These are phyloP conservation scores for Monosporozyma aerobia DNA, from an alignment of 805 yeast species.

Conservation along the genomic window DNA sequence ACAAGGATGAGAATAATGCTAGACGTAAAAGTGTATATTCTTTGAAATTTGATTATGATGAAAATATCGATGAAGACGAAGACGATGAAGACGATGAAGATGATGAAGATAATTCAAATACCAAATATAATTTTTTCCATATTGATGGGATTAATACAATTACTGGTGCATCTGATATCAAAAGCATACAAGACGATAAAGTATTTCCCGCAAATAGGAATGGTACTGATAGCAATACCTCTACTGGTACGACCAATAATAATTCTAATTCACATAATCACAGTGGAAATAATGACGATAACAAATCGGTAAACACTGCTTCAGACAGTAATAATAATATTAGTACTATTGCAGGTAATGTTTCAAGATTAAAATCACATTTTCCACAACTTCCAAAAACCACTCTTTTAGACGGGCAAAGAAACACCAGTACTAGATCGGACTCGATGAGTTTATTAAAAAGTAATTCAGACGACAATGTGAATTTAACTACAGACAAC, in stretches of 20 bases:
- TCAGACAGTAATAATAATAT: neutral
- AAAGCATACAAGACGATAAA: neutral
- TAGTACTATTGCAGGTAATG: constrained; percentile 7
- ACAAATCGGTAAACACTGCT: neutral
- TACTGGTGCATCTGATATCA: neutral
- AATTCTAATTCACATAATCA: neutral
- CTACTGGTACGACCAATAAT: constrained; percentile 1
- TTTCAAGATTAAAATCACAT: constrained; percentile 13
- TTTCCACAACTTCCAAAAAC: constrained; percentile 8
- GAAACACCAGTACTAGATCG: constrained; percentile 6
- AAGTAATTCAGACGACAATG: neutral
- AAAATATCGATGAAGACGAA: constrained; percentile 26
- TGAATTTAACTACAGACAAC: neutral
- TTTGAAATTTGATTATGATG: constrained; percentile 26
- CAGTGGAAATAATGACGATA: neutral
- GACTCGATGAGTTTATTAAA: constrained; percentile 3
- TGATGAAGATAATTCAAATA: constrained; percentile 12
- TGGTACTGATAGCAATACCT: neutral
- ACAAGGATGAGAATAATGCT: neutral
- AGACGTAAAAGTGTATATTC: constrained; percentile 12
- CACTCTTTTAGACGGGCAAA: constrained; percentile 5
- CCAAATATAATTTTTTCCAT: constrained; percentile 20
- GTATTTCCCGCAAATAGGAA: neutral
- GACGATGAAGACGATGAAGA: constrained; percentile 28
- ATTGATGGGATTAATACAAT: neutral